Evolutionary conservation across 257 asterid genomes (phyloP).

Genomic region (Nicotiana benthamiana): DNA sequence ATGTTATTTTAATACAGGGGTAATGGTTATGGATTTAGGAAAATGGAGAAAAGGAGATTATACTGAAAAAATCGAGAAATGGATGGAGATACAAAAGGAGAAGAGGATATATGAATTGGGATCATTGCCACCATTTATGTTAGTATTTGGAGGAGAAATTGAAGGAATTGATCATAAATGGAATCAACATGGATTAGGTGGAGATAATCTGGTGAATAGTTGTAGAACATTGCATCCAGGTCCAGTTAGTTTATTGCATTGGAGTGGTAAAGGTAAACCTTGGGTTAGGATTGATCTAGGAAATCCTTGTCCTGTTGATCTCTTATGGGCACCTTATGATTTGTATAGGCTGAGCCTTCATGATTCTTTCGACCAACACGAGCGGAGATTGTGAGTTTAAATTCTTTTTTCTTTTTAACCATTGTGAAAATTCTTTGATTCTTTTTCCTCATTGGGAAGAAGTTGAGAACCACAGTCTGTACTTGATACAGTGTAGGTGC

Average conservation of each 20-base stretch:
- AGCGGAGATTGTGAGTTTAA: background rate
- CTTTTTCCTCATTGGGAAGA: background rate
- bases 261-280: constrained; percentile 91
- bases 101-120: constrained; percentile 65
- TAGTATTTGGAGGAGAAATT: constrained; percentile 65
- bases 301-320: constrained; percentile 51
- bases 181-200: constrained; percentile 85
- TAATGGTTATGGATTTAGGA: constrained; percentile 57
- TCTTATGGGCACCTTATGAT: constrained; percentile 62
- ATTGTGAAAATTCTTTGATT: background rate
- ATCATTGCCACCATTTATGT: constrained; percentile 60
- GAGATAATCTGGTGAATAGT: constrained; percentile 50
- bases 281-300: constrained; percentile 66
- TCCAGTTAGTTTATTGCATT: constrained; percentile 67
- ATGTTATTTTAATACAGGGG: constrained; percentile 73
- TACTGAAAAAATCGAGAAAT: constrained; percentile 38
- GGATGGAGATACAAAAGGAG: constrained; percentile 61
- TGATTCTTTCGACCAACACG: background rate
- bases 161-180: constrained; percentile 54
- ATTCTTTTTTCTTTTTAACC: too few relatives aligned
- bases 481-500: background rate
- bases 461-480: background rate
- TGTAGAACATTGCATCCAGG: constrained; percentile 68
- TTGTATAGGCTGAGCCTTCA: background rate
- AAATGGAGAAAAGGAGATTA: constrained; percentile 54